Evolutionary conservation across 1,284 basidiomycete species (phyloP).

Genomic region (Tremellales sp.): DNA sequence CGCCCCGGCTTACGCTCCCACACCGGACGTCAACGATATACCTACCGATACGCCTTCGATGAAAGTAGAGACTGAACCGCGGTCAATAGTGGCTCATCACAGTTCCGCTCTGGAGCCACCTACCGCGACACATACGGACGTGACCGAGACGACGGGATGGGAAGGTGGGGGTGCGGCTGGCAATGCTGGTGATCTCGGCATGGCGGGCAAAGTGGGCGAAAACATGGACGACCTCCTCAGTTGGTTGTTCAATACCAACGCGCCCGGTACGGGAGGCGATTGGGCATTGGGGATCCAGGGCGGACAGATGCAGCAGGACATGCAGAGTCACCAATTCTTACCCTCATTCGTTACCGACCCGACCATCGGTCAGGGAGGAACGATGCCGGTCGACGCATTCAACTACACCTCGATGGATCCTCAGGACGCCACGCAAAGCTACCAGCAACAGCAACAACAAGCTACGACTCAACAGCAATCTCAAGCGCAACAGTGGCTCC

Average conservation of each 20-base stretch:
- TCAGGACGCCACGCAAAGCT: too few relatives aligned
- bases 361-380: not conserved
- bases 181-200: not conserved
- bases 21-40: not conserved
- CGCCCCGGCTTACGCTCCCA: not conserved
- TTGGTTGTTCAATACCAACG: slow-evolving; percentile 12
- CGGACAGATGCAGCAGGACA: too few relatives aligned
- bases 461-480: not conserved
- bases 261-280: not conserved
- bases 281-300: not conserved
- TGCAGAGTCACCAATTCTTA: not conserved
- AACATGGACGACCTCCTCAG: slow-evolving; percentile 15
- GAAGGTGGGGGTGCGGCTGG: not conserved
- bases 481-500: not conserved
- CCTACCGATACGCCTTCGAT: not conserved
- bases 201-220: slow-evolving; percentile 4
- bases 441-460: too few relatives aligned
- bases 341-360: not conserved
- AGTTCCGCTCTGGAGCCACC: not conserved
- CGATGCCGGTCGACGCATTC: too few relatives aligned
- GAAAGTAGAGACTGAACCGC: not conserved
- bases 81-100: not conserved
- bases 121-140: not conserved
- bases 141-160: not conserved
- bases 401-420: too few relatives aligned